These are phyloP conservation scores for Colletotrichum spinosum DNA, from an alignment of 2,329 filamentous ascomycete species.

Conservation along the genomic window DNA sequence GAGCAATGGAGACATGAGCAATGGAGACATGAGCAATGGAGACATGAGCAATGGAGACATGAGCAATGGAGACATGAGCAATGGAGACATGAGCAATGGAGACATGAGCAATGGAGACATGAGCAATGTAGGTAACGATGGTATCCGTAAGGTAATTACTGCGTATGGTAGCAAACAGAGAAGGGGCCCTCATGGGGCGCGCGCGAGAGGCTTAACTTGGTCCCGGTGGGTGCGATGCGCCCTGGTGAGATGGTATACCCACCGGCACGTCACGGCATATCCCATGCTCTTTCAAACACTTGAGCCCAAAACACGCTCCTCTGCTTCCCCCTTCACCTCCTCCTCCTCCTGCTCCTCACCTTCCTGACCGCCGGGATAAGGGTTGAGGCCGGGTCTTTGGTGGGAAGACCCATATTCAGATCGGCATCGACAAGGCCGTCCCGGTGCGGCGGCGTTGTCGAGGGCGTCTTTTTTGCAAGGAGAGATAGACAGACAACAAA, in stretches of 20 bases:
- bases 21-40: conserved; percentile 11
- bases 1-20: conserved; percentile 2
- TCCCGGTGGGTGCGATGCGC: conserved; percentile 17
- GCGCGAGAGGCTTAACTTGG: conserved; percentile 29
- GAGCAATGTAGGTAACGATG: background rate
- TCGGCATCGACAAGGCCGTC: conserved; percentile 27
- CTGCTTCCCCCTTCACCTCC: background rate
- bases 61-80: conserved; percentile 2
- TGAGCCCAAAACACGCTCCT: conserved; percentile 26
- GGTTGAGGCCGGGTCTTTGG: conserved; percentile 8
- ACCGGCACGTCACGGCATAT: conserved; percentile 30
- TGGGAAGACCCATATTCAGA: conserved; percentile 31
- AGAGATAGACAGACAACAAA: conserved; percentile 1
- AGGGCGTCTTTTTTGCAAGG: no score
- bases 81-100: conserved; percentile 9
- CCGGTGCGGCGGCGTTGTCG: background rate
- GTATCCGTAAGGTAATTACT: background rate
- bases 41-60: conserved; percentile 8
- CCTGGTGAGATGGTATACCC: conserved; percentile 8
- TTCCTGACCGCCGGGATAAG: background rate
- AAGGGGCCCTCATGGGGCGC: conserved; percentile 11
- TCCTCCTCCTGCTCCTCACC: no score
- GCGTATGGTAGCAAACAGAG: conserved; percentile 20
- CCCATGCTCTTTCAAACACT: conserved; percentile 20
- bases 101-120: conserved; percentile 18